Evolutionary conservation across 768 basidiomycete genomes (phyloP), one percentile per base, ranked within the genome.

Genomic region (Gelatoporia subvermispora): DNA sequence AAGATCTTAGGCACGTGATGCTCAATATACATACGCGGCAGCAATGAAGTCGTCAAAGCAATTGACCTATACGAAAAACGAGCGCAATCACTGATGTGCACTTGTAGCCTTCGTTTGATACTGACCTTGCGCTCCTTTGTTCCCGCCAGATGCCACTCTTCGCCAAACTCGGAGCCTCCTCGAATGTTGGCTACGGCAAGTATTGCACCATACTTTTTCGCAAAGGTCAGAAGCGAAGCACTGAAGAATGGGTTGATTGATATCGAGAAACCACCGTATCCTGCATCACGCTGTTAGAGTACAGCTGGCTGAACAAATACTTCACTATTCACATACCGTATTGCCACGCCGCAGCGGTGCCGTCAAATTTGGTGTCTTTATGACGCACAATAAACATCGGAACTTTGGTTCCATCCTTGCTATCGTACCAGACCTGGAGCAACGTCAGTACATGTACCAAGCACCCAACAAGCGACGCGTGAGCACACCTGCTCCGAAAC

Each of bases 361-460:
- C 88, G 51, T 91, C 85, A 36, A 79, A 72, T 51, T 74, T 68
- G 3, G 84, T 87, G 34, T 72, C 75, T 62, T 84, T 84, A 61
- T 86, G 87, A 41, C 81, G 76, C 18, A 90, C 85, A 52, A 93
- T 75, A 59, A 90, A 92, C 89, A 93, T 91, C 1, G 90, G 90
- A 31, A 93, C 71, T 45, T 73, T 76, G 4, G 87, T 90, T 1
- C 87, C 87, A 59, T 92, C 90, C 63, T 84, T 86, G 65, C 81
- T 82, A 17, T 72, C 63, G 58, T 83, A 92, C 84, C 89, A 93
- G 17, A 89, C 84, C 77, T 81, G 40, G 17, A 53, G 25, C 49
- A 13, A 13, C 3, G 24, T 35, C 5, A 20, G 28, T 13, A 18
- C 3, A 28, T 40, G 31, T 8, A 10, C 35, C 17, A 45, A 2